phyloP scores from a whole-genome alignment of 306 rosid species.

The Sesbania bispinosa region DNA sequence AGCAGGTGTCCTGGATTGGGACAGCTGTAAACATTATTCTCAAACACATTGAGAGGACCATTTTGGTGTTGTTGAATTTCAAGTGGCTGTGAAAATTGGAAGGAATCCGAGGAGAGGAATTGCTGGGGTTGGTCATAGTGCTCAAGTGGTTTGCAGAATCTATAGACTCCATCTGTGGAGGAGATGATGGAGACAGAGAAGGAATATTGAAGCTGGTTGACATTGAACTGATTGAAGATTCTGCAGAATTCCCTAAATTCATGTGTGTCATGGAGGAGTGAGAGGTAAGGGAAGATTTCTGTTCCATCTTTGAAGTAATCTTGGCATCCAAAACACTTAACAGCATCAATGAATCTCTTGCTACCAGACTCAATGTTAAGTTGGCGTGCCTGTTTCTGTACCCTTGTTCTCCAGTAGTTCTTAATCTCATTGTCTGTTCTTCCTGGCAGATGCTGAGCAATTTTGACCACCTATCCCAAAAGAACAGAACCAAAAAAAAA shows the following conservation, averaged over 20 bases:
- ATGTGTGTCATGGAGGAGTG: slow-evolving; percentile 34
- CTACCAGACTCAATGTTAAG: slow-evolving; percentile 80
- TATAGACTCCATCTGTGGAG: slow-evolving; percentile 30
- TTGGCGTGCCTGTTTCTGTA: slow-evolving; percentile 85
- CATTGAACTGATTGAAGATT: slow-evolving; percentile 25
- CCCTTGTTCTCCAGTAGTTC: slow-evolving; percentile 93
- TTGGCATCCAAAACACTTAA: slow-evolving; percentile 79
- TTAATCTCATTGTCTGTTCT: slow-evolving; percentile 94
- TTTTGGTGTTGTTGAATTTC: slow-evolving; percentile 31
- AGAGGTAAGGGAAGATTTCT: slow-evolving; percentile 30
- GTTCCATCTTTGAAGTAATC: slow-evolving; percentile 65
- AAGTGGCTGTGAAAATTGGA: slow-evolving; percentile 38
- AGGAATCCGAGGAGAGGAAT: slow-evolving; percentile 41
- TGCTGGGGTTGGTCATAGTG: slow-evolving; percentile 20
- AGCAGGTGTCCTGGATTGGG: slow-evolving; percentile 27
- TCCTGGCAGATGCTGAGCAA: slow-evolving; percentile 89
- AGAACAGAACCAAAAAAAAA: slow-evolving; percentile 1
- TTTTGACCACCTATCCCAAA: slow-evolving; percentile 71
- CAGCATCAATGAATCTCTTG: slow-evolving; percentile 68
- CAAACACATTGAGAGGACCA: slow-evolving; percentile 32
- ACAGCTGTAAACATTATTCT: slow-evolving; percentile 23
- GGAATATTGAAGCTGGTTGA: slow-evolving; percentile 29
- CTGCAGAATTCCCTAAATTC: slow-evolving; percentile 32
- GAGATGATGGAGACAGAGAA: slow-evolving; percentile 26
- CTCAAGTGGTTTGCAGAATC: slow-evolving; percentile 26